Evolutionary conservation across 2,329 filamentous ascomycete species (phyloP).

Genomic region (Alternaria rosae): DNA sequence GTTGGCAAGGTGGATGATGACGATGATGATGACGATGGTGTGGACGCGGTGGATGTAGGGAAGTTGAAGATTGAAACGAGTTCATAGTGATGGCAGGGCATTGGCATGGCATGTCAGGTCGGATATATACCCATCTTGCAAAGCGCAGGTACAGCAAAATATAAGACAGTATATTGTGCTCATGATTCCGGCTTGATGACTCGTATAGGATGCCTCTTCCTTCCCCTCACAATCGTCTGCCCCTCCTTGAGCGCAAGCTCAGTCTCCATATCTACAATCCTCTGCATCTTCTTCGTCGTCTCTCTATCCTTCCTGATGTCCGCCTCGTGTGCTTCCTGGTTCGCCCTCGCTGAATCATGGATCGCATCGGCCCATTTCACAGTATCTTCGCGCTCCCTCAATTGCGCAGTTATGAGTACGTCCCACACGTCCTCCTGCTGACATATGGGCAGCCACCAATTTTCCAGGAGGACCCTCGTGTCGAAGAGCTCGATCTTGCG

Average conservation of each 20-base stretch:
- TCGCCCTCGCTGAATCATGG: constrained; percentile 23
- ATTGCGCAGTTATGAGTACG: constrained; percentile 35
- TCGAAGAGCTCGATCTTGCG: constrained; percentile 55
- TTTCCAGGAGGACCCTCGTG: constrained; percentile 50
- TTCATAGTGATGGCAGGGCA: constrained; percentile 19
- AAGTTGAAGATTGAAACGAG: constrained; percentile 57
- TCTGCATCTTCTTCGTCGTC: constrained; percentile 54
- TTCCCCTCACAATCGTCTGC: constrained; percentile 36
- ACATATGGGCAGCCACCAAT: constrained; percentile 52
- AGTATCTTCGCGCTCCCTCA: constrained; percentile 19
- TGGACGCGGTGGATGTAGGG: constrained; percentile 58
- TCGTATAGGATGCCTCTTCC: constrained; percentile 33
- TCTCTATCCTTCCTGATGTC: constrained; percentile 36
- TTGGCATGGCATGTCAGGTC: background rate
- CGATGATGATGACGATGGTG: constrained; percentile 63
- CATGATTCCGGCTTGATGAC: constrained; percentile 22
- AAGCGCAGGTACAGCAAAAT: background rate
- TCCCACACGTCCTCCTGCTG: constrained; percentile 61
- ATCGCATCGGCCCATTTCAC: constrained; percentile 44
- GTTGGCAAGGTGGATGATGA: constrained; percentile 71
- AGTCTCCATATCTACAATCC: constrained; percentile 58
- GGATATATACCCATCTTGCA: constrained; percentile 32
- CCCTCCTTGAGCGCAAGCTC: constrained; percentile 53
- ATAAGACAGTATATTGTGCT: background rate
- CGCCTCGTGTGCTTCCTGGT: constrained; percentile 24